Conservation (phyloP, 148 eudicot genomes). For the Vaccinium darrowii region DNA sequence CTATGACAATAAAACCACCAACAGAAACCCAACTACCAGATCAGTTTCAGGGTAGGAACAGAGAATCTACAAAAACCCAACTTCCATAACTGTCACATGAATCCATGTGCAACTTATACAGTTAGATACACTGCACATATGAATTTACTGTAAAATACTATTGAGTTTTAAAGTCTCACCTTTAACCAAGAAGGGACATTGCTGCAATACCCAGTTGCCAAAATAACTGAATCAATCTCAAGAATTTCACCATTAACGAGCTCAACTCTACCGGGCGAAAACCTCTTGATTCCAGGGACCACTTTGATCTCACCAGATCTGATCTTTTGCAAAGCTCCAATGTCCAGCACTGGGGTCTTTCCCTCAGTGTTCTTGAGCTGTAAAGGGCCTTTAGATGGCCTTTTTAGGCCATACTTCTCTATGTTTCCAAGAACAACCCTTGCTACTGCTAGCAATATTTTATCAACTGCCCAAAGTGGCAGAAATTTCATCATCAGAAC, state of each 20-base stretch:
- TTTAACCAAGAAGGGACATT: conserved; percentile 86
- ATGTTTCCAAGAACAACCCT: conserved; percentile 56
- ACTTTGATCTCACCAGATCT: conserved; percentile 64
- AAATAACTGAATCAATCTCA: conserved; percentile 70
- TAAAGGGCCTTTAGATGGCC: conserved; percentile 75
- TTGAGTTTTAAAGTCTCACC: conserved; percentile 35
- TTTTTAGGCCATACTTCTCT: conserved; percentile 67
- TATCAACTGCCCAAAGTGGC: conserved; percentile 62
- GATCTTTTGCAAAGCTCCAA: conserved; percentile 65
- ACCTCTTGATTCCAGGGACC: conserved; percentile 82
- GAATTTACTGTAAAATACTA: not conserved
- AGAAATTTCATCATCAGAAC: conserved; percentile 53
- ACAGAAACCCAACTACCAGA: conserved; percentile 40
- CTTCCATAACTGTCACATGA: conserved; percentile 59
- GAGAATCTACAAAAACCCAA: conserved; percentile 37
- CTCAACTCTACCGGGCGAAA: conserved; percentile 50
- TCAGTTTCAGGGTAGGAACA: conserved; percentile 24
- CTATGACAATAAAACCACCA: conserved; percentile 30
- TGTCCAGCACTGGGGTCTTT: conserved; percentile 81
- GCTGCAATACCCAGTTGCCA: conserved; percentile 86
- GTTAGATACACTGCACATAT: not conserved
- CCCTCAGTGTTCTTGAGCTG: conserved; percentile 76
- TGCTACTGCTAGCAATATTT: conserved; percentile 49
- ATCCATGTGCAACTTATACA: conserved; percentile 18
- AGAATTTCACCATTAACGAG: conserved; percentile 50